Evolutionary conservation across 139 green algal genomes (phyloP).

Genomic region (Dunaliella sp.): DNA sequence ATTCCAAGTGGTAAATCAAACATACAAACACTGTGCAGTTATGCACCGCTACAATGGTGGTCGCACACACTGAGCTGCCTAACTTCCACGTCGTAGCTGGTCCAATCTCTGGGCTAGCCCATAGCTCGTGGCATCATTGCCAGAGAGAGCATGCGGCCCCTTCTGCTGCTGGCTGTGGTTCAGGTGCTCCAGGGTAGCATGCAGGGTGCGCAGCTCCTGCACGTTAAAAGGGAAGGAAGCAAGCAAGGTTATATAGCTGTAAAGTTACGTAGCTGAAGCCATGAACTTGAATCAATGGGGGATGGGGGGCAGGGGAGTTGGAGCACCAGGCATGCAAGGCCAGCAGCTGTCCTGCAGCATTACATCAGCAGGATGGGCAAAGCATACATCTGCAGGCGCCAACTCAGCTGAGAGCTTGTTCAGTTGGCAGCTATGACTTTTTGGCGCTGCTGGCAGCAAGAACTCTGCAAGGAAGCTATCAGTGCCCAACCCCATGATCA

Average conservation of each 20-base stretch:
- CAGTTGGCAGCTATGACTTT: no score
- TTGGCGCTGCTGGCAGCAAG: no score
- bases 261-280: no score
- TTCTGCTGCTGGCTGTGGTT: background rate
- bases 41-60: no score
- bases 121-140: background rate
- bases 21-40: no score
- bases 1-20: no score
- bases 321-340: background rate
- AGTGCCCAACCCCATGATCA: no score
- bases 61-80: no score
- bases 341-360: background rate
- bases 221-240: background rate
- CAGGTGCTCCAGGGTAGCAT: slow-evolving; percentile 32
- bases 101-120: background rate
- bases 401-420: no score
- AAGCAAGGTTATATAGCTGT: background rate
- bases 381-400: no score
- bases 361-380: background rate
- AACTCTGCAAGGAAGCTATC: no score
- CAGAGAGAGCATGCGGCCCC: background rate
- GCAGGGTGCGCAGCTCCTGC: slow-evolving; percentile 37
- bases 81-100: background rate
- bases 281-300: no score
- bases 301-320: background rate